Percentiles rank a stretch among this genome's conserved stretches.
These are phyloP conservation scores for Phytopythium vexans DNA, from an alignment of 352 stramenopile genomes.

Conservation along the genomic window DNA sequence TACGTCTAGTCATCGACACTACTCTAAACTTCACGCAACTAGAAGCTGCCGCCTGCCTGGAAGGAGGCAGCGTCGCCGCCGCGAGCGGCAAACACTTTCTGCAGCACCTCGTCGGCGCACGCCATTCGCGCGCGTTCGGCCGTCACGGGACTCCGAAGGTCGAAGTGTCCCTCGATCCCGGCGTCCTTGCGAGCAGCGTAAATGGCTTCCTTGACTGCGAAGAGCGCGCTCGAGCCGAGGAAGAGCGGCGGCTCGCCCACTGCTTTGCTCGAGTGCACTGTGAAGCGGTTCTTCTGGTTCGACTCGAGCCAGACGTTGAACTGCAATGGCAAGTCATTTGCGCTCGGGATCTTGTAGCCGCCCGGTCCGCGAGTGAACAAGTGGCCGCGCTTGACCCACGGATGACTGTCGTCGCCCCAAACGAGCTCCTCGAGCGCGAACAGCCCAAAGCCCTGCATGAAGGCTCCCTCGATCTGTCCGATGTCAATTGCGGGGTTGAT, in stretches of 20 bases:
- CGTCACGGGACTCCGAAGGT: conserved; percentile 76
- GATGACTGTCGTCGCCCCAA: conserved; percentile 92
- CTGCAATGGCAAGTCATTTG: conserved; percentile 94
- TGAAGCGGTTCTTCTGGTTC: conserved; percentile 92
- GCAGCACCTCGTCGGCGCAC: conserved; percentile 58
- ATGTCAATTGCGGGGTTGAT: conserved; percentile 98
- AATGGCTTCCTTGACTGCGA: conserved; percentile 95
- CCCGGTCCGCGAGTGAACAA: conserved; percentile 94
- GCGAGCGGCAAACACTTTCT: conserved; percentile 66
- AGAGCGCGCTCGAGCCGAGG: conserved; percentile 92
- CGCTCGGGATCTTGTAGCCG: conserved; percentile 97
- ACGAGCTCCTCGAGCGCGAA: conserved; percentile 94
- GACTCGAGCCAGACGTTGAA: conserved; percentile 95
- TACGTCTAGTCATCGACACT: conserved; percentile 1
- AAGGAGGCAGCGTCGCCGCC: conserved; percentile 57
- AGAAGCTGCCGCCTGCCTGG: conserved; percentile 68
- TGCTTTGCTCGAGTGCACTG: conserved; percentile 95
- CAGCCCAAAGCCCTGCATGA: conserved; percentile 95
- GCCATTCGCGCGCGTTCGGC: conserved; percentile 84
- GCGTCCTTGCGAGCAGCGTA: conserved; percentile 73
- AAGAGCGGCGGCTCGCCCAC: conserved; percentile 96
- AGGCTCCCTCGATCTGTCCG: conserved; percentile 97
- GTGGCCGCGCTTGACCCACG: conserved; percentile 90
- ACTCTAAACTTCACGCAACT: conserved; percentile 4
- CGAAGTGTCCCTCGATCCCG: conserved; percentile 59